phyloP scores from a whole-genome alignment of 768 basidiomycete genomes.

The Kwoniella europaea region DNA sequence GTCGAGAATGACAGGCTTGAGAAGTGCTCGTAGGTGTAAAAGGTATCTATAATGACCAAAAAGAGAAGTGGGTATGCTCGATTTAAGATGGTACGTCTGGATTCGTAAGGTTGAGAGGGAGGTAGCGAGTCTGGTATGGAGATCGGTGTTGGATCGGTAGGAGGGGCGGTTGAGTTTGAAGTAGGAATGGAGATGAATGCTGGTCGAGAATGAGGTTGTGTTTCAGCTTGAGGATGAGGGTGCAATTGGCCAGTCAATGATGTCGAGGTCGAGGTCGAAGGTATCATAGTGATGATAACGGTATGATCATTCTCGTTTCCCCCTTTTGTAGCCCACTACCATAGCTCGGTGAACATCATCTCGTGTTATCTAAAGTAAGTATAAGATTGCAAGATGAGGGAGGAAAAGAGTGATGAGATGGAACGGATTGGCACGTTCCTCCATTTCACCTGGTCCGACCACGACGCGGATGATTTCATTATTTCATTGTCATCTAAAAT shows the following conservation, averaged over 20 bases:
- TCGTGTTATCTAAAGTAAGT: too few relatives aligned
- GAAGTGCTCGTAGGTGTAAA: constrained; percentile 24
- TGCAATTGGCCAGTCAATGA: not conserved
- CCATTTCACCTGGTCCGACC: not conserved
- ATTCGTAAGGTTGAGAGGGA: not conserved
- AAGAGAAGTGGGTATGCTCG: constrained; percentile 36
- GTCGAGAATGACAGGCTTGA: not conserved
- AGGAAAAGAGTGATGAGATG: not conserved
- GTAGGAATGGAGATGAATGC: not conserved
- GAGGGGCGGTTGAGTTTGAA: not conserved
- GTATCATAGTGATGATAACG: not conserved
- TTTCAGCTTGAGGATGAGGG: not conserved
- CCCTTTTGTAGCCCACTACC: too few relatives aligned
- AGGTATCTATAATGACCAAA: constrained; percentile 23
- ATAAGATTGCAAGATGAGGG: not conserved
- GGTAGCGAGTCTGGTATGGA: not conserved
- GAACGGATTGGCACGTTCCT: not conserved
- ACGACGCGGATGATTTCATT: not conserved
- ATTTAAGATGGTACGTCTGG: not conserved
- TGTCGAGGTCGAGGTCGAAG: not conserved
- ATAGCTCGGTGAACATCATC: too few relatives aligned
- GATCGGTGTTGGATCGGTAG: constrained; percentile 13
- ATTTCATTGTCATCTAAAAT: not conserved
- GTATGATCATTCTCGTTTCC: too few relatives aligned
- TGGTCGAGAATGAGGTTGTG: not conserved